Conservation (phyloP, 139 green algal genomes). For the Chlorella vulgaris region DNA sequence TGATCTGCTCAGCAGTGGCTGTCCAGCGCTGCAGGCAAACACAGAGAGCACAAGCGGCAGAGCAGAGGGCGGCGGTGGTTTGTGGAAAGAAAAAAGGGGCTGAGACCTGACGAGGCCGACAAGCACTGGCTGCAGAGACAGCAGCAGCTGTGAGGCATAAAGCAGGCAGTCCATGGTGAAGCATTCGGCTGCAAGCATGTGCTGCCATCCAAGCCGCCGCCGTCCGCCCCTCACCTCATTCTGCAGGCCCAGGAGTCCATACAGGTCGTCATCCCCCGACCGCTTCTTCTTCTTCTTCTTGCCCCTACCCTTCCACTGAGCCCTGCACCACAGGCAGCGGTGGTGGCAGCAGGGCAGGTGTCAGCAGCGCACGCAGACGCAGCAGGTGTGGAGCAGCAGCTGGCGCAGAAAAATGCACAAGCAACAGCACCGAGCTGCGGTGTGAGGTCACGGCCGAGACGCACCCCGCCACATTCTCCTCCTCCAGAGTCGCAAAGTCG, state of each 20-base stretch:
- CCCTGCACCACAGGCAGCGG: conserved; percentile 23
- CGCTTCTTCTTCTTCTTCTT: conserved; percentile 72
- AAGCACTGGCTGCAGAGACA: too few species aligned
- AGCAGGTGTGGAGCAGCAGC: background rate
- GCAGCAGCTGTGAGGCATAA: too few species aligned
- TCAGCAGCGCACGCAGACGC: too few species aligned
- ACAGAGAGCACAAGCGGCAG: background rate
- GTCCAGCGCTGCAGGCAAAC: conserved; percentile 77
- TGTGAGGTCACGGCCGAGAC: too few species aligned
- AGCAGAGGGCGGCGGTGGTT: too few species aligned
- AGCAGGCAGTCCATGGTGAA: too few species aligned
- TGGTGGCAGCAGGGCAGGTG: background rate
- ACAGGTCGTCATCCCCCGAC: conserved; percentile 70
- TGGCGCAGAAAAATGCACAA: background rate
- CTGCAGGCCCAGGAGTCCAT: conserved; percentile 84
- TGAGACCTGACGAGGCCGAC: too few species aligned
- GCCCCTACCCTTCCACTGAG: conserved; percentile 69
- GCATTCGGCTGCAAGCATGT: too few species aligned
- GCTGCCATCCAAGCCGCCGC: too few species aligned
- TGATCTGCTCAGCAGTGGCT: conserved; percentile 81
- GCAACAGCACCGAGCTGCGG: background rate
- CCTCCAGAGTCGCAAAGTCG: conserved; percentile 36
- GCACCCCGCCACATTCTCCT: conserved; percentile 33
- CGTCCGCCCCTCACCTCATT: conserved; percentile 26
- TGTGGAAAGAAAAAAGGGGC: too few species aligned